Conservation (phyloP, 345 rosid genomes). For the Physaria fendleri region DNA sequence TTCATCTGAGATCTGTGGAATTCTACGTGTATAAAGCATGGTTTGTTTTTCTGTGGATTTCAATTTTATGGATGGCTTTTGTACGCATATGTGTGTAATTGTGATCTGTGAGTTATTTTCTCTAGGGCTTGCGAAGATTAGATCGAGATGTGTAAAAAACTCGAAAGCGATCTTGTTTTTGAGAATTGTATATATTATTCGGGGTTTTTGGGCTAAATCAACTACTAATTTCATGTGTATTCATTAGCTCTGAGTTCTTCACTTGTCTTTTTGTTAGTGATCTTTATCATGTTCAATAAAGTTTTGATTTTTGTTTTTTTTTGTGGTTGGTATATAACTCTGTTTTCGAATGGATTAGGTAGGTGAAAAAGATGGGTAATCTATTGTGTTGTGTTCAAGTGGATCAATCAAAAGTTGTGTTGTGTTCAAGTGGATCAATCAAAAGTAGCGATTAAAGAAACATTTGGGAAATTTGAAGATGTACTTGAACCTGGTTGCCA, state of each 20-base stretch:
- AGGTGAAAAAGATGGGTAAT: constrained; percentile 46
- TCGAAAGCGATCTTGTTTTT: not conserved
- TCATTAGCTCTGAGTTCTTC: not conserved
- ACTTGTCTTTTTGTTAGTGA: not conserved
- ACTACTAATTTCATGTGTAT: not conserved
- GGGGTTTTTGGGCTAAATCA: not conserved
- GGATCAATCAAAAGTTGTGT: constrained; percentile 46
- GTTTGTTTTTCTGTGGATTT: not conserved
- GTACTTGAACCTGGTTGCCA: constrained; percentile 69
- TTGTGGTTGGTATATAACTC: not conserved
- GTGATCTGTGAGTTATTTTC: not conserved
- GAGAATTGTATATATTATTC: not conserved
- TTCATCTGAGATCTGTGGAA: not conserved
- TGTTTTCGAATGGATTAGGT: not conserved
- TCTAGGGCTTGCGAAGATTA: not conserved
- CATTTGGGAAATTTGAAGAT: constrained; percentile 50
- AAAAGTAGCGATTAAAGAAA: constrained; percentile 49
- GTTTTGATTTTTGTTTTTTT: not conserved
- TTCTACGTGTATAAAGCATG: not conserved
- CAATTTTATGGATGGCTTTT: not conserved
- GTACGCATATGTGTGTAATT: not conserved
- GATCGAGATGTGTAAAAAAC: not conserved
- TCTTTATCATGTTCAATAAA: not conserved
- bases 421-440: constrained; percentile 56
- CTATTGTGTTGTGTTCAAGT: constrained; percentile 46